phyloP scores from a whole-genome alignment of 2,329 filamentous ascomycete species.

The Beauveria bassiana region DNA sequence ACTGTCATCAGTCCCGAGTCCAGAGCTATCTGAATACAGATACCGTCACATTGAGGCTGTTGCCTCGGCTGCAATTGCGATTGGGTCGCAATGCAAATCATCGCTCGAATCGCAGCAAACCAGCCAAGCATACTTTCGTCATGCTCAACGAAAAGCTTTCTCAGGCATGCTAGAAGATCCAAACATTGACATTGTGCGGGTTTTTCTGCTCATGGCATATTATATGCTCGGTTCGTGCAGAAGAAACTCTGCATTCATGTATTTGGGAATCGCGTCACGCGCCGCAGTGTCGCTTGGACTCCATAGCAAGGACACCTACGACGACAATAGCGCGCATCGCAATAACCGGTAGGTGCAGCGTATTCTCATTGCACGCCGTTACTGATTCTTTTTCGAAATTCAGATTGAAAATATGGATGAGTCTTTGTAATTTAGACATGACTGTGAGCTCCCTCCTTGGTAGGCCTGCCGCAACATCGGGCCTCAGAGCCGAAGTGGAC shows the following conservation, averaged over 20 bases:
- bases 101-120: conserved; percentile 21
- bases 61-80: conserved; percentile 39
- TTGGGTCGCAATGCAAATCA: conserved; percentile 40
- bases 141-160: conserved; percentile 40
- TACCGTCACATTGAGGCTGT: conserved; percentile 9
- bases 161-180: conserved; percentile 45
- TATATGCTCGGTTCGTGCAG: conserved; percentile 53
- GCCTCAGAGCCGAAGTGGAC: conserved; percentile 21
- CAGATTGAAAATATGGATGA: conserved; percentile 30
- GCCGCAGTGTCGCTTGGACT: conserved; percentile 50
- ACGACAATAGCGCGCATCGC: conserved; percentile 14
- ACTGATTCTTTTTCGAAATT: too few relatives aligned
- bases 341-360: conserved; percentile 17
- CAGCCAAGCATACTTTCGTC: conserved; percentile 35
- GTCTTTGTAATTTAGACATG: conserved; percentile 30
- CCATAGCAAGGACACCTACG: conserved; percentile 31
- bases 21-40: not conserved
- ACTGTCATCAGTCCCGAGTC: conserved; percentile 1
- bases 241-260: conserved; percentile 55
- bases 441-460: conserved; percentile 31
- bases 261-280: conserved; percentile 50
- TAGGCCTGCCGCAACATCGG: conserved; percentile 28
- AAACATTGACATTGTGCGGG: conserved; percentile 42
- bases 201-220: conserved; percentile 49
- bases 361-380: not conserved